Base-by-base conservation (phyloP, 768 basidiomycete genomes). In the Boletus barrowsii region DNA sequence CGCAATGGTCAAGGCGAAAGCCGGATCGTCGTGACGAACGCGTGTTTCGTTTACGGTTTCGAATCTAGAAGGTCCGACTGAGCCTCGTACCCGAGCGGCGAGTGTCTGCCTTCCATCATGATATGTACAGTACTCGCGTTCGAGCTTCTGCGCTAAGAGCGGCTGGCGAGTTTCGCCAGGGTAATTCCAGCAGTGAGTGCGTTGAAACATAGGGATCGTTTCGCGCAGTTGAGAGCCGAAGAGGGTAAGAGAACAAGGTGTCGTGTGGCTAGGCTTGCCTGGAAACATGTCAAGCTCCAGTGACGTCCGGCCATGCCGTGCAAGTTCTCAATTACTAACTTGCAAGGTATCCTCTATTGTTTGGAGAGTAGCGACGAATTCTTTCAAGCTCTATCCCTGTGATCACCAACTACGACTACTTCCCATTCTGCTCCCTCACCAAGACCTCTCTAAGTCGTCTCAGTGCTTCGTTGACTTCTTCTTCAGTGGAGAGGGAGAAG, bases 381-480 rank as follows among this genome's bases (percentile, higher is more conserved):
- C 17, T 18, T 37, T 44, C 2, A 17, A 30, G 14, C 18, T 48
- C 41, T 29, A 39, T 33, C 2, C 33, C 15, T 10, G 22, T 8
- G 24, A 52, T 54, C 26, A 54, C 39, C 49, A 33, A 40, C 22
- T 11, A 18, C 24, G 8, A 36, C 51, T 60, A 58, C 33, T 53
- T 49, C 32, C 26, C 49, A 18, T 55, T 58, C 42, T 66, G 59
- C 41, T 63, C 70, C 53, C 60, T 59, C 20, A 71, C 49, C 36
- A 73, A 56, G 3, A 81, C 79, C 32, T 58, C 68, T 36, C 72
- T 73, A 5, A 97, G 71, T 56, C 93, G 75, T 56, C 71, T 74
- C 58, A 95, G 66, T 2, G 86, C 93, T 72, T 86, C 82, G 44
- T 91, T 83, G 3, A 90, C 84, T 40, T 93, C 82, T 33, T 83